Evolutionary conservation across 2,329 filamentous ascomycete species (phyloP).

Genomic region (Fusarium succisae): DNA sequence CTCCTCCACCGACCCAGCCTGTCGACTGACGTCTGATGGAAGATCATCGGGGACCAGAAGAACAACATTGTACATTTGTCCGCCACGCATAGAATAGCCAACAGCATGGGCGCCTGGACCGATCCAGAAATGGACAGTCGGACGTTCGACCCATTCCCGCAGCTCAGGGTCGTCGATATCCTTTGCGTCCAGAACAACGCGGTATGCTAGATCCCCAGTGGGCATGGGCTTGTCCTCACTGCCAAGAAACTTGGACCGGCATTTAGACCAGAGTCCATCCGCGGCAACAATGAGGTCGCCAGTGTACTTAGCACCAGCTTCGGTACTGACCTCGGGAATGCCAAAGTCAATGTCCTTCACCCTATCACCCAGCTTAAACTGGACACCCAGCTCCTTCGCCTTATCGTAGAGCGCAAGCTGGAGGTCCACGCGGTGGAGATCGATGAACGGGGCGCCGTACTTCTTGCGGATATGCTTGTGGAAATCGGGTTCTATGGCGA

Average conservation of each 20-base stretch:
- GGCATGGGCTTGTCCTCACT: conserved; percentile 59
- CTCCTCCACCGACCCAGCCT: conserved; percentile 7
- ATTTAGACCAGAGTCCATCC: conserved; percentile 71
- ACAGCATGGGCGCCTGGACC: conserved; percentile 70
- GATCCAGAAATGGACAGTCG: conserved; percentile 69
- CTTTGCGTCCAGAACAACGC: conserved; percentile 64
- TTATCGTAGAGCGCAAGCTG: conserved; percentile 62
- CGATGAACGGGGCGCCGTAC: conserved; percentile 66
- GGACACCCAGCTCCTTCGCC: conserved; percentile 63
- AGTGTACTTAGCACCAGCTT: conserved; percentile 47
- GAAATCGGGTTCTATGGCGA: conserved; percentile 63
- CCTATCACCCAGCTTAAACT: conserved; percentile 58
- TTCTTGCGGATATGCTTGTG: conserved; percentile 60
- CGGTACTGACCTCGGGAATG: conserved; percentile 51
- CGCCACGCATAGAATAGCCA: conserved; percentile 68
- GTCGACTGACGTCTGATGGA: conserved; percentile 56
- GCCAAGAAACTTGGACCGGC: conserved; percentile 59
- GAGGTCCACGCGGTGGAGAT: conserved; percentile 70
- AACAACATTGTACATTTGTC: conserved; percentile 72
- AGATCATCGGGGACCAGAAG: conserved; percentile 72
- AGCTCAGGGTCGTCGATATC: conserved; percentile 62
- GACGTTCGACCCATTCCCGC: conserved; percentile 60
- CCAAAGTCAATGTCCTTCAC: conserved; percentile 61
- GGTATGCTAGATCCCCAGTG: conserved; percentile 73
- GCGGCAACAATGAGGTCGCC: conserved; percentile 61